These are phyloP conservation scores for Cruciata laevipes DNA, from an alignment of 257 asterid genomes.

Conservation along the genomic window DNA sequence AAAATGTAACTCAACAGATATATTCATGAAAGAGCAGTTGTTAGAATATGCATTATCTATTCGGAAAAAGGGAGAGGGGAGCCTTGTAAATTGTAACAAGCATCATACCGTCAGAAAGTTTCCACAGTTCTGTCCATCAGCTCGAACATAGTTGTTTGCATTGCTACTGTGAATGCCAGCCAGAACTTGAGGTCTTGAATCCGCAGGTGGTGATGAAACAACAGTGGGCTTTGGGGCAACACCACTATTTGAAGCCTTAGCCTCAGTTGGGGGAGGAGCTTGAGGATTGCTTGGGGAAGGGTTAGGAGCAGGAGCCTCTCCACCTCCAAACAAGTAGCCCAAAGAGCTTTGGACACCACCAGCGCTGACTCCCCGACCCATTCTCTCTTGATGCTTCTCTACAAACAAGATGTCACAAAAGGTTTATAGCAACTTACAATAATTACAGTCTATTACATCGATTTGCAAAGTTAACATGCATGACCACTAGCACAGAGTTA, in stretches of 20 bases:
- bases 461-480: not conserved
- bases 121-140: constrained; percentile 82
- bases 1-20: no score
- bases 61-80: no score
- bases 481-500: not conserved
- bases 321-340: constrained; percentile 75
- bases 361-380: constrained; percentile 81
- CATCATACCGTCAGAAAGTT: constrained; percentile 70
- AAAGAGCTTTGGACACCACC: constrained; percentile 90
- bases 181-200: constrained; percentile 29
- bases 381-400: constrained; percentile 19
- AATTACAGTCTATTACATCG: not conserved
- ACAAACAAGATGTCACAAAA: not conserved
- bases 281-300: constrained; percentile 22
- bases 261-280: constrained; percentile 22
- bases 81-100: not conserved
- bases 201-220: constrained; percentile 24
- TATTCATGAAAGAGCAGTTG: not conserved
- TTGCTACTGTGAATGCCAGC: constrained; percentile 31
- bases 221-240: constrained; percentile 30
- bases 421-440: not conserved
- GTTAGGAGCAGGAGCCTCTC: constrained; percentile 32
- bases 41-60: not conserved
- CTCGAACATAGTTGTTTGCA: constrained; percentile 53
- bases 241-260: constrained; percentile 22